Conservation (phyloP, 768 basidiomycete species). For the Candolleomyces aberdarensis region DNA sequence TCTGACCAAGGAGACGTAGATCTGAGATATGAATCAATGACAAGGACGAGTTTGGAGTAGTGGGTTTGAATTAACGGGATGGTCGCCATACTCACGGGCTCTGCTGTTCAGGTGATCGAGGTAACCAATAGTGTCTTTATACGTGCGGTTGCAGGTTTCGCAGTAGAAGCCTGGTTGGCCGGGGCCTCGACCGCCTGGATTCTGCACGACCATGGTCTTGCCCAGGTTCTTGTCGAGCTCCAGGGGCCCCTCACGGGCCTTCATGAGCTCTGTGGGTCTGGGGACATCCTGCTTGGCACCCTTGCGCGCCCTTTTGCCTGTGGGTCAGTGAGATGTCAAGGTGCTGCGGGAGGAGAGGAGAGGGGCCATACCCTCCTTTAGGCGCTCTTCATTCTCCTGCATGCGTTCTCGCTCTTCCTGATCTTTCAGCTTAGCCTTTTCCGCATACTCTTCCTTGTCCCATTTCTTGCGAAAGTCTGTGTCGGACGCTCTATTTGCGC, state of each 20-base stretch:
- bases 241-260: constrained; percentile 78
- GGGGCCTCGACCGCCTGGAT: constrained; percentile 75
- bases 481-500: constrained; percentile 47
- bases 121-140: constrained; percentile 93
- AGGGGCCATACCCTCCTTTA: constrained; percentile 67
- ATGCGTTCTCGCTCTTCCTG: constrained; percentile 77
- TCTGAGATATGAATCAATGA: constrained; percentile 45
- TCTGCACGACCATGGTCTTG: constrained; percentile 94
- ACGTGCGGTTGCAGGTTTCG: constrained; percentile 85
- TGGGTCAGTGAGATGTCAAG: constrained; percentile 6
- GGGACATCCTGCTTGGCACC: constrained; percentile 76
- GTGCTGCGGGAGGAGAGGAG: background rate
- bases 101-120: constrained; percentile 95
- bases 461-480: constrained; percentile 87
- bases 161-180: constrained; percentile 95
- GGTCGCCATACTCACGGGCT: constrained; percentile 61
- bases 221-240: constrained; percentile 93
- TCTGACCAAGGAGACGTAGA: constrained; percentile 91
- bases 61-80: background rate
- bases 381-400: constrained; percentile 79
- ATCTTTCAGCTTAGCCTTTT: constrained; percentile 80
- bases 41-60: constrained; percentile 1
- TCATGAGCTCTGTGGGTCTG: constrained; percentile 91
- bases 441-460: constrained; percentile 91
- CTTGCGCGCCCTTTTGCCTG: constrained; percentile 82